phyloP scores from a whole-genome alignment of 305 asterid genomes.

The Solanum chacoense region DNA sequence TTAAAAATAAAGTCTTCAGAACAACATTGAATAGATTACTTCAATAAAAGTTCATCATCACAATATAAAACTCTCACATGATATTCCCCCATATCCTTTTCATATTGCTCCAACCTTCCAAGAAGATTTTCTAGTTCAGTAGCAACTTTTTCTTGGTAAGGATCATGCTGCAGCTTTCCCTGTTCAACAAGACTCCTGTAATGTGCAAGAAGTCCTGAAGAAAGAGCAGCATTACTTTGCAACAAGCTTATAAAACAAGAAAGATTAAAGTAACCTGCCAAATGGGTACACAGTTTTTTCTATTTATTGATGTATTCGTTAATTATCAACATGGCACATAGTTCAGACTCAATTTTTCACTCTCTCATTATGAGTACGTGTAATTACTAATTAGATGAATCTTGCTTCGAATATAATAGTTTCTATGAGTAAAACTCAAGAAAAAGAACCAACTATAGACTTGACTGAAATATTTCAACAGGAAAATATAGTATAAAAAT shows the following conservation, averaged over 20 bases:
- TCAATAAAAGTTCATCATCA: slow-evolving; percentile 4
- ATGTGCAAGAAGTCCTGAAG: slow-evolving; percentile 67
- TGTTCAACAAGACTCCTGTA: slow-evolving; percentile 68
- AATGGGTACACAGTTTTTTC: background rate
- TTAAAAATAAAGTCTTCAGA: slow-evolving; percentile 6
- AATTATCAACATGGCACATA: background rate
- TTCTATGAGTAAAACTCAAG: background rate
- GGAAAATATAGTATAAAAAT: background rate
- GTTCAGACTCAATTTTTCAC: background rate
- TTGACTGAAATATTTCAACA: background rate
- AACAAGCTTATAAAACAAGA: slow-evolving; percentile 11
- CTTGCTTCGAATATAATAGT: background rate
- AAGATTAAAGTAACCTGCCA: background rate
- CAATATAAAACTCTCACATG: slow-evolving; percentile 34
- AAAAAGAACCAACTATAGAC: background rate
- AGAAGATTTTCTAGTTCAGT: slow-evolving; percentile 63
- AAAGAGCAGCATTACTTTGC: background rate
- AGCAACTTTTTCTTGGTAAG: slow-evolving; percentile 86
- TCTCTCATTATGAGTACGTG: background rate
- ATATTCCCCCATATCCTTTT: slow-evolving; percentile 83
- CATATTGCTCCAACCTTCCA: slow-evolving; percentile 67
- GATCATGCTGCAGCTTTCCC: slow-evolving; percentile 77
- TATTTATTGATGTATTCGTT: background rate
- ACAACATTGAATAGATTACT: background rate
- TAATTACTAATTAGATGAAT: background rate